Evolutionary conservation across 495 filamentous ascomycete species (phyloP).

Genomic region (Annulohypoxylon moriforme): DNA sequence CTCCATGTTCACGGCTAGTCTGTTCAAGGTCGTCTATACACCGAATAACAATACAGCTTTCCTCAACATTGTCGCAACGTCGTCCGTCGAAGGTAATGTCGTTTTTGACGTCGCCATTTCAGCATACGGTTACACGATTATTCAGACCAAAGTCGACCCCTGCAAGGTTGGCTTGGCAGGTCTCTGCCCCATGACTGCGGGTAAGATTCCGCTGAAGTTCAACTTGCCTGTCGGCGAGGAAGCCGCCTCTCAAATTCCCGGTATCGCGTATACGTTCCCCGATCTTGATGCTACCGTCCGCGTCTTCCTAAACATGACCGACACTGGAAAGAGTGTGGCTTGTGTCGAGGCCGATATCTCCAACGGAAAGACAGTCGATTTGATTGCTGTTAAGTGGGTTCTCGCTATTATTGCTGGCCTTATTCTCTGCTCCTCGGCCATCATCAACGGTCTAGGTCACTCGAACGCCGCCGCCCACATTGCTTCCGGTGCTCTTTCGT

Average conservation of each 20-base stretch:
- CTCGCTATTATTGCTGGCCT: constrained; percentile 88
- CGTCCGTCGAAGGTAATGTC: constrained; percentile 86
- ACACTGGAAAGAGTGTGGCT: constrained; percentile 71
- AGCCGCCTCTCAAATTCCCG: constrained; percentile 74
- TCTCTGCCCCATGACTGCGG: constrained; percentile 93
- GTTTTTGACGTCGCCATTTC: constrained; percentile 78
- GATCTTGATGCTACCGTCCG: constrained; percentile 91
- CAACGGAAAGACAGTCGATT: constrained; percentile 93
- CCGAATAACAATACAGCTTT: constrained; percentile 76
- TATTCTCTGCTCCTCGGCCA: constrained; percentile 83
- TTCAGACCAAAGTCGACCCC: constrained; percentile 75
- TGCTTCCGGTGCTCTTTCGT: constrained; percentile 88
- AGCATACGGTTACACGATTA: constrained; percentile 82
- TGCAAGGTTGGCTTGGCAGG: constrained; percentile 77
- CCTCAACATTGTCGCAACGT: constrained; percentile 84
- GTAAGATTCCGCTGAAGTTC: constrained; percentile 79
- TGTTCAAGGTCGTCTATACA: constrained; percentile 84
- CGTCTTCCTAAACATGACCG: constrained; percentile 79
- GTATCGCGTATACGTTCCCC: constrained; percentile 89
- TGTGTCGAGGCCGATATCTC: constrained; percentile 91
- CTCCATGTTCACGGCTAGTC: constrained; percentile 81
- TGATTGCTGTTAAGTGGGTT: constrained; percentile 87
- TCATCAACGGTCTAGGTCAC: constrained; percentile 84
- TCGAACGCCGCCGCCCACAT: constrained; percentile 98
- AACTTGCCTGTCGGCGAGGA: constrained; percentile 68